Base-by-base conservation (phyloP, 768 basidiomycete genomes). In the Galerina marginata region DNA sequence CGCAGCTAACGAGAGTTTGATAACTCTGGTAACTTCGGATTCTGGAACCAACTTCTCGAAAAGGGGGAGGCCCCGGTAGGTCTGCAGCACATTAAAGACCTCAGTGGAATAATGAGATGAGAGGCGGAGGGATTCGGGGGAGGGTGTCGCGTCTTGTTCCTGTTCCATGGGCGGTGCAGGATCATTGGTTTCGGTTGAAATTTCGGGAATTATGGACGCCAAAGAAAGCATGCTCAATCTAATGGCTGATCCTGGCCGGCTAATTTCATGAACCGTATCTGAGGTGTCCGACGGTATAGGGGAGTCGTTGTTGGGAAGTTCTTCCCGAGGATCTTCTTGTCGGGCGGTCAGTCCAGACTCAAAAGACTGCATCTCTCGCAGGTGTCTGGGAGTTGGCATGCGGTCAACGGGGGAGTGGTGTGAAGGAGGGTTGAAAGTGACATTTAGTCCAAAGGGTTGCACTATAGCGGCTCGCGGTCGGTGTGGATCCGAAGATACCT, bases 311-410 rank as follows among this genome's bases (percentile, higher is more conserved):
- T 61, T 55, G 33, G 58, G 59, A 39, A 43, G 58, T 33, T 58
- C 60, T n/a, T 65, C 39, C 14, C 47, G 64, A 14, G 63, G 46
- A 56, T 81, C 81, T 38, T 68, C 70, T 49, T 90, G 89, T 23
- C 86, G 83, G 0, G 90, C 92, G 0, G 93, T 95, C 39, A 90
- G 71, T 1, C 87, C 87, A 4, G 92, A 93, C 65, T 95, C 93
- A 68, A 94, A 95, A 0, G 90, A 92, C 65, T 93, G 91, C 88
- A 93, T 91, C 70, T 89, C 89, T 23, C 92, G 88, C n/a, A 95
- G 71, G 44, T 80, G 77, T 4, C 83, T 86, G 1, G 86, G 81
- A 2, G 82, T 65, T 4, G 79, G 77, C 4, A 85, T 70, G 49
- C 74, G 78, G 15, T 84, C 72, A 1, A 77, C 54, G 1, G 76